Conservation (phyloP, 2,329 filamentous ascomycete genomes). For the Trichoderma simmonsii region DNA sequence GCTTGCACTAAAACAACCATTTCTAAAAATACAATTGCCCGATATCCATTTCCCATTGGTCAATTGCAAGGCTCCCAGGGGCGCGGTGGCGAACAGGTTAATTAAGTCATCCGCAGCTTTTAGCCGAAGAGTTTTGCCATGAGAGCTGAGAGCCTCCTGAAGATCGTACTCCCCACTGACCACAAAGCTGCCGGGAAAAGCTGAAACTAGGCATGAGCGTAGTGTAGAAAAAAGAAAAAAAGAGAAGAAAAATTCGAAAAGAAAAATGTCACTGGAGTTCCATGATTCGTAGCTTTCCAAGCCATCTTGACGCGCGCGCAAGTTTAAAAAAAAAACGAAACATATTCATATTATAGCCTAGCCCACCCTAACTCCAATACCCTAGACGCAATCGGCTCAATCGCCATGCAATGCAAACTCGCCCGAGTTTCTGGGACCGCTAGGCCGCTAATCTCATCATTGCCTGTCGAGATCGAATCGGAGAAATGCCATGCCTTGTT, state of each 20-base stretch:
- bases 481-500: conserved; percentile 1
- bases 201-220: neutral
- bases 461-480: conserved; percentile 7
- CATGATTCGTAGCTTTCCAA: neutral
- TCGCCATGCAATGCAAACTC: neutral
- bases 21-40: neutral
- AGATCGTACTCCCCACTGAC: neutral
- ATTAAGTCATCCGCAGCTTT: conserved; percentile 5
- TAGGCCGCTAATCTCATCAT: neutral
- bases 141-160: neutral
- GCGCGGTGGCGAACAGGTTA: neutral
- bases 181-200: neutral
- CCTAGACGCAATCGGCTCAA: conserved; percentile 1
- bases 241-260: neutral
- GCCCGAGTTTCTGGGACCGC: neutral
- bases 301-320: neutral
- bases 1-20: neutral
- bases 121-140: conserved; percentile 5
- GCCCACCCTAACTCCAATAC: neutral
- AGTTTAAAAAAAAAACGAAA: neutral
- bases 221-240: neutral
- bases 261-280: neutral
- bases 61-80: neutral
- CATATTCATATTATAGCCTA: neutral
- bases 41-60: neutral